phyloP scores from a whole-genome alignment of 176 grass and related monocot species.

The Olyra latifolia region DNA sequence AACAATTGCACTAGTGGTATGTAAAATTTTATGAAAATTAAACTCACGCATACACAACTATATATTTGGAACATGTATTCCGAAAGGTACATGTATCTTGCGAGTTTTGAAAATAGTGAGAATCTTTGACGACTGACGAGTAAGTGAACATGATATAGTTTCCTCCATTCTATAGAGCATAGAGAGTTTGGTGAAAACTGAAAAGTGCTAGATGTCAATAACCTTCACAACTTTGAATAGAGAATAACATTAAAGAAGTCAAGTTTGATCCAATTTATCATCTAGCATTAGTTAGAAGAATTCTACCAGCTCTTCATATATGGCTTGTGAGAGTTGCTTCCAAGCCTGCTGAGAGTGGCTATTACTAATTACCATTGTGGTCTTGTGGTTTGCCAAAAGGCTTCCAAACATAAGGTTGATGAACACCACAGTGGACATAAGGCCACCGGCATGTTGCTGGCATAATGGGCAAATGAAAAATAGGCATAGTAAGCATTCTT shows the following conservation, averaged over 20 bases:
- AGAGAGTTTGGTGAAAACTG: background rate
- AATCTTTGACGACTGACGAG: background rate
- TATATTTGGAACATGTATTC: background rate
- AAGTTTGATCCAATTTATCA: background rate
- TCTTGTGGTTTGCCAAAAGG: background rate
- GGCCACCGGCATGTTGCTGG: background rate
- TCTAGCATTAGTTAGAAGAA: background rate
- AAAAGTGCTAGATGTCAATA: background rate
- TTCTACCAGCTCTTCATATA: background rate
- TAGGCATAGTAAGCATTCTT: background rate
- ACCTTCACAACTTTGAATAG: too few relatives aligned
- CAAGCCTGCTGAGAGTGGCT: background rate
- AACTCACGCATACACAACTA: background rate
- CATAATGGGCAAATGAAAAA: background rate
- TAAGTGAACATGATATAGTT: background rate
- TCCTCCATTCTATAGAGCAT: background rate
- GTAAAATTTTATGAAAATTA: background rate
- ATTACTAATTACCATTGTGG: background rate
- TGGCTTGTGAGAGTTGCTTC: background rate
- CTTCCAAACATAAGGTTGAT: background rate
- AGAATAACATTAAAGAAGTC: background rate
- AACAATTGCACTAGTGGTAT: background rate
- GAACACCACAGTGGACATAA: constrained; percentile 5
- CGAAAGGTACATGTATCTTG: background rate
- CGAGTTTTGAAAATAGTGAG: too few relatives aligned